phyloP scores from a whole-genome alignment of 129 eudicot genomes.

The Saussurea involucrata region DNA sequence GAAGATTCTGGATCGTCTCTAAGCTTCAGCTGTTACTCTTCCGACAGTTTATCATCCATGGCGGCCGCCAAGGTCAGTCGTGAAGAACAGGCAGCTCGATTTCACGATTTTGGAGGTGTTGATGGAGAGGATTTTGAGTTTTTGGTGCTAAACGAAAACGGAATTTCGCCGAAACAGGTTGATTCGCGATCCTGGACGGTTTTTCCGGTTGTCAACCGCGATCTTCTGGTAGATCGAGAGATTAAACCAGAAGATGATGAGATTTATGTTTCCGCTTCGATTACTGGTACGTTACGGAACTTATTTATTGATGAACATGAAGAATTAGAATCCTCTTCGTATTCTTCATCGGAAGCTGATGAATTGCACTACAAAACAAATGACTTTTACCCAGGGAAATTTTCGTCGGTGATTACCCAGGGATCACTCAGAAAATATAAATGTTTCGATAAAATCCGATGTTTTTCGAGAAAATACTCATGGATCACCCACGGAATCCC shows the following conservation, averaged over 20 bases:
- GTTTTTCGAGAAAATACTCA: too few relatives aligned
- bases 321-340: conserved; percentile 42
- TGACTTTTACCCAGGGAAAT: too few relatives aligned
- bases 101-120: neutral
- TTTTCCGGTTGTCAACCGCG: conserved; percentile 57
- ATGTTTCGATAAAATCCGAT: too few relatives aligned
- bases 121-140: conserved; percentile 47
- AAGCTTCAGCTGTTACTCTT: conserved; percentile 58
- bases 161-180: conserved; percentile 13
- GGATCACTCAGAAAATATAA: too few relatives aligned
- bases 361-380: too few relatives aligned
- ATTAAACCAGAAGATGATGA: neutral
- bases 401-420: too few relatives aligned
- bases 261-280: neutral
- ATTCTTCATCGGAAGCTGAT: conserved; percentile 58
- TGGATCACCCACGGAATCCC: too few relatives aligned
- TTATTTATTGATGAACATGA: conserved; percentile 29
- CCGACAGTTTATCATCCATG: conserved; percentile 29
- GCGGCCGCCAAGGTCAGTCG: conserved; percentile 26
- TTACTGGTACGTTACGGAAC: conserved; percentile 22
- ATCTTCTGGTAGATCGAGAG: conserved; percentile 13
- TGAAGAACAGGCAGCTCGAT: conserved; percentile 6
- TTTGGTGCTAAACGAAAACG: conserved; percentile 13
- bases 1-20: conserved; percentile 24
- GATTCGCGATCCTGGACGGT: conserved; percentile 26